Evolutionary conservation across 345 rosid species (phyloP).

Genomic region (Hibiscus syriacus): DNA sequence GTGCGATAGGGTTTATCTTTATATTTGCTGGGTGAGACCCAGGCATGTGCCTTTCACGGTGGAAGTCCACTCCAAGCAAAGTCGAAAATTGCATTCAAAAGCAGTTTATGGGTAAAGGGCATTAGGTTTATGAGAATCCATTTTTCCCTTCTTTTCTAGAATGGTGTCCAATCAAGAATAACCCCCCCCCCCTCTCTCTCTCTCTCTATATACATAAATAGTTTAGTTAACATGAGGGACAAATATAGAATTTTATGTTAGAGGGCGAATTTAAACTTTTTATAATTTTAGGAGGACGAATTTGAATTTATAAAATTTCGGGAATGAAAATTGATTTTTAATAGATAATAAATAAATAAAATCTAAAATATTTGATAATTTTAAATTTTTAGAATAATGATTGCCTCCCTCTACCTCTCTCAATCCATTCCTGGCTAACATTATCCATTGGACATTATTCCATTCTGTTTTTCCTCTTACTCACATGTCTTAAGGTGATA

Average conservation of each 20-base stretch:
- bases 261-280: no score
- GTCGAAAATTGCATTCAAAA: not conserved
- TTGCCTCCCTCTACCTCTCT: no score
- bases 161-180: slow-evolving; percentile 5
- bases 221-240: no score
- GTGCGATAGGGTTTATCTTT: not conserved
- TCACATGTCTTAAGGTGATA: not conserved
- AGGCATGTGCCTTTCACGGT: not conserved
- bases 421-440: no score
- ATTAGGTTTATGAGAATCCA: not conserved
- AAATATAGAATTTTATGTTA: no score
- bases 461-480: not conserved
- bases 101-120: not conserved
- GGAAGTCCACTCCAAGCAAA: not conserved
- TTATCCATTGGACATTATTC: not conserved
- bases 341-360: no score
- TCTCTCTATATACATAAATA: not conserved
- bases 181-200: no score
- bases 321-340: no score
- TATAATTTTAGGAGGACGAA: no score
- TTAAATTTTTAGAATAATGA: no score
- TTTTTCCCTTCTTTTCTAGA: not conserved
- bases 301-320: no score
- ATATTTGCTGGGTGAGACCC: not conserved
- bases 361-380: no score